Evolutionary conservation across 345 rosid genomes (phyloP).

Genomic region (Syzygium aromaticum): DNA sequence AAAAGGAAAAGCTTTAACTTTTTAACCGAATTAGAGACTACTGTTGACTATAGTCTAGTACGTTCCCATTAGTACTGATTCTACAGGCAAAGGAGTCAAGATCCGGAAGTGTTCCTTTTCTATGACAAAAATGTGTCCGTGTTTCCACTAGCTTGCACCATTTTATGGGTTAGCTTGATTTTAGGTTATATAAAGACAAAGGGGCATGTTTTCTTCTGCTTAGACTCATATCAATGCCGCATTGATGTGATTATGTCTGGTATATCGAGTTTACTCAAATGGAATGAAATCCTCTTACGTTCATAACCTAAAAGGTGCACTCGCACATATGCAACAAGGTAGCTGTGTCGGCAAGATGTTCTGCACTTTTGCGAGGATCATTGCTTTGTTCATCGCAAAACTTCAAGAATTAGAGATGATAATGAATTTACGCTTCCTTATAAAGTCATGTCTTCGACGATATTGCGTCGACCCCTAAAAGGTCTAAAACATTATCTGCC

Average conservation of each 20-base stretch:
- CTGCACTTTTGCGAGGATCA: background rate
- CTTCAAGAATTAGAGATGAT: background rate
- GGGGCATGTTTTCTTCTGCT: background rate
- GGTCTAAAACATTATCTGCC: background rate
- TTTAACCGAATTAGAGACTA: background rate
- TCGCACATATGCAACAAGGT: background rate
- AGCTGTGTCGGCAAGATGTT: background rate
- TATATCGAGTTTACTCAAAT: background rate
- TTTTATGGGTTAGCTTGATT: background rate
- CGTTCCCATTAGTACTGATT: background rate
- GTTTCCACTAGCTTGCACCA: background rate
- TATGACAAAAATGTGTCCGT: background rate
- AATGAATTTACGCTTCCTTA: background rate
- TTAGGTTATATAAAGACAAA: background rate
- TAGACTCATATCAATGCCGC: background rate
- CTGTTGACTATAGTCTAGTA: background rate
- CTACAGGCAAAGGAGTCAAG: background rate
- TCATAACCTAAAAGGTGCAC: background rate
- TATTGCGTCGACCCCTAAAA: background rate
- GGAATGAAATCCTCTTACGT: background rate
- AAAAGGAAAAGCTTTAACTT: background rate
- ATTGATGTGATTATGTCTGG: background rate
- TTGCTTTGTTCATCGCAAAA: background rate
- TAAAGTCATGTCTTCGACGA: background rate
- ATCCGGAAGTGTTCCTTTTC: background rate